These are phyloP conservation scores for Sporothrix pallida DNA, from an alignment of 2,329 filamentous ascomycete species.

Conservation along the genomic window DNA sequence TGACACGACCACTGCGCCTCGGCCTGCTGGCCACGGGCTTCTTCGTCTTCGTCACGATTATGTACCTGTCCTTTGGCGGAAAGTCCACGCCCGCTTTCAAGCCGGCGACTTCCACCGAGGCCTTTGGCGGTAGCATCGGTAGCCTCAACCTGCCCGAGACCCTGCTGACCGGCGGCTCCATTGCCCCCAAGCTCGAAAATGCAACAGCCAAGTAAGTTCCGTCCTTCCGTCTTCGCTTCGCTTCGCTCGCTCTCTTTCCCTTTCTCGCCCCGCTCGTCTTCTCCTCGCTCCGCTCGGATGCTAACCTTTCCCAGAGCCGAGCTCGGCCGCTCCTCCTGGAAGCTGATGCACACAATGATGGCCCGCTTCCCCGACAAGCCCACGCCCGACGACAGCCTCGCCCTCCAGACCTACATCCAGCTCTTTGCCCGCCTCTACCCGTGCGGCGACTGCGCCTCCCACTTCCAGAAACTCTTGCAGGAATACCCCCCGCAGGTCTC, in stretches of 20 bases:
- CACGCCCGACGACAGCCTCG: slow-evolving; percentile 64
- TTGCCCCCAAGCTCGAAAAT: slow-evolving; percentile 82
- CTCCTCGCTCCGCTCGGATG: neutral
- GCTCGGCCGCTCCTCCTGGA: slow-evolving; percentile 71
- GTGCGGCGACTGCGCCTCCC: slow-evolving; percentile 71
- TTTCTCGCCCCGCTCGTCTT: slow-evolving; percentile 23
- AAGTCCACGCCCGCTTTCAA: slow-evolving; percentile 13
- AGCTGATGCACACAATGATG: slow-evolving; percentile 73
- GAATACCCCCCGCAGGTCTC: slow-evolving; percentile 70
- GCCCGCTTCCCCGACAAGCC: slow-evolving; percentile 71
- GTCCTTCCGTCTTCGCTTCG: neutral
- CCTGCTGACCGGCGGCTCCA: slow-evolving; percentile 70
- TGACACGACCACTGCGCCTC: slow-evolving; percentile 35
- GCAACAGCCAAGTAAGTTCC: slow-evolving; percentile 72
- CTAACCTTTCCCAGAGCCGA: slow-evolving; percentile 46
- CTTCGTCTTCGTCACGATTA: slow-evolving; percentile 30
- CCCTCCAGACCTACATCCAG: slow-evolving; percentile 68
- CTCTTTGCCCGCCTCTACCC: slow-evolving; percentile 73
- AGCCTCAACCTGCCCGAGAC: slow-evolving; percentile 52
- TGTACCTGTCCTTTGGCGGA: slow-evolving; percentile 34
- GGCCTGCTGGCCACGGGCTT: slow-evolving; percentile 31
- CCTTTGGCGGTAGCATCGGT: slow-evolving; percentile 26
- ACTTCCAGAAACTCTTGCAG: slow-evolving; percentile 67
- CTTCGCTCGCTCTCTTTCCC: no score
- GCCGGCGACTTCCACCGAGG: neutral